These are phyloP conservation scores for Takashimella tepidaria DNA, from an alignment of 1,284 basidiomycete species.

Conservation along the genomic window DNA sequence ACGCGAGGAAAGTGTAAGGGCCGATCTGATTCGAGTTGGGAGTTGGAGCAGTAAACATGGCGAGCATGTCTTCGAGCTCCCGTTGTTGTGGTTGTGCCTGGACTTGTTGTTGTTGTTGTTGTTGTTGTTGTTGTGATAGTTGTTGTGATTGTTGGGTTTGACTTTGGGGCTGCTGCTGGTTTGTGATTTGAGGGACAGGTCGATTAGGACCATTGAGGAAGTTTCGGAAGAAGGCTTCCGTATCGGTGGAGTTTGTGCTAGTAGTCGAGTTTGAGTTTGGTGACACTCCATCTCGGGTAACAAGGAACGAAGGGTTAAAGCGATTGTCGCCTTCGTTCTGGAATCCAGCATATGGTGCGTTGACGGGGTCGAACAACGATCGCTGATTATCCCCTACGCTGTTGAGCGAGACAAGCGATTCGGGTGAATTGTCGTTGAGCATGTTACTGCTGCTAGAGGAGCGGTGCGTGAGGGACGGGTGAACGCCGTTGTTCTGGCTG, in stretches of 20 bases:
- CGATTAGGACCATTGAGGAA: constrained; percentile 24
- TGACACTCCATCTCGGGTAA: background rate
- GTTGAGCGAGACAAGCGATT: constrained; percentile 29
- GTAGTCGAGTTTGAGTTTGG: constrained; percentile 12
- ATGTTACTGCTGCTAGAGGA: constrained; percentile 9
- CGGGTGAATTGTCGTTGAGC: constrained; percentile 21
- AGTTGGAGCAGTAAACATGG: background rate
- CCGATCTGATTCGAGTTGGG: background rate
- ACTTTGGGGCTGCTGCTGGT: constrained; percentile 6
- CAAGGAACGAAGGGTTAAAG: background rate
- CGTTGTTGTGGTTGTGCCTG: constrained; percentile 5
- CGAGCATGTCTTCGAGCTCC: background rate
- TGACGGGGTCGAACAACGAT: background rate
- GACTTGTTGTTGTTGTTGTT: constrained; percentile 3
- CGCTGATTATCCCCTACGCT: background rate
- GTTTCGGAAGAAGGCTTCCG: constrained; percentile 42
- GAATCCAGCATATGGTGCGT: background rate
- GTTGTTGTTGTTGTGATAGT: background rate
- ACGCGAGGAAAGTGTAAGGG: constrained; percentile 30
- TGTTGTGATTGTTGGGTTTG: constrained; percentile 1
- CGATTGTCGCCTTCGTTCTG: background rate
- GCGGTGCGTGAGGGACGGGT: constrained; percentile 12
- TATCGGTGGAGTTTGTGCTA: constrained; percentile 20
- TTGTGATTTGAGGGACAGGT: background rate
- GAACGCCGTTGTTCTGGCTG: constrained; percentile 29